Base-by-base conservation (phyloP, 768 basidiomycete genomes). In the Gelatoporia subvermispora region DNA sequence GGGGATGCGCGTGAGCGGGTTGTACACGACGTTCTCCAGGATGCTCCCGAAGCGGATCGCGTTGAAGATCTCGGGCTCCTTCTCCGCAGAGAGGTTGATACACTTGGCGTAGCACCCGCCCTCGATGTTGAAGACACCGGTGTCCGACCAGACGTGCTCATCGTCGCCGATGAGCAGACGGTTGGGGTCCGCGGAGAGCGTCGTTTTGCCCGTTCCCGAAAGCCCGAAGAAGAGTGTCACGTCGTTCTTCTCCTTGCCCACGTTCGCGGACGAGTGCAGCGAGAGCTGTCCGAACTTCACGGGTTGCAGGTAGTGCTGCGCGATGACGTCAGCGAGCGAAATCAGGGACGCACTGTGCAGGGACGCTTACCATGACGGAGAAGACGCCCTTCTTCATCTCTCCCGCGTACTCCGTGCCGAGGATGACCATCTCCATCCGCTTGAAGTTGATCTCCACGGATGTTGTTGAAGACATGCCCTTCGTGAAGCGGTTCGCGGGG, bases 381-480 rank as follows among this genome's bases (percentile, higher is more conserved):
- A 99, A 99, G 67, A 99, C 91, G 64, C 96, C 96, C 82, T 99
- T 99, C 76, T 99, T 99, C 96, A 99, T 99, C 76, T 99, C 93
- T 43, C 93, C 93, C 24, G 93, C 93, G 63, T 97, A 97, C 66
- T 97, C 93, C 22, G 93, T 95, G 47, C 90, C 95, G 59, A 99
- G 90, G 63, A 99, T 98, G 62, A 99, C 95, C 96, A 99, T 99
- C 71, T 99, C 96, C 93, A 93, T 96, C 35, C 96, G 90, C 78
- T 96, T 96, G 73, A 99, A 98, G 81, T 99, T 99, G 77, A 99
- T 92, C 73, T 97, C 95, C 43, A 99, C 95, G 2, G 94, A 96
- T 5, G 96, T 98, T 24, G 93, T 91, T 9, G 93, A 96, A 53
- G 92, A 95, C 96, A 98, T 98, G 70, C 96, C 96, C 76, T 96